Conservation (phyloP, 2,329 filamentous ascomycete genomes). For the Scedosporium dehoogii region DNA sequence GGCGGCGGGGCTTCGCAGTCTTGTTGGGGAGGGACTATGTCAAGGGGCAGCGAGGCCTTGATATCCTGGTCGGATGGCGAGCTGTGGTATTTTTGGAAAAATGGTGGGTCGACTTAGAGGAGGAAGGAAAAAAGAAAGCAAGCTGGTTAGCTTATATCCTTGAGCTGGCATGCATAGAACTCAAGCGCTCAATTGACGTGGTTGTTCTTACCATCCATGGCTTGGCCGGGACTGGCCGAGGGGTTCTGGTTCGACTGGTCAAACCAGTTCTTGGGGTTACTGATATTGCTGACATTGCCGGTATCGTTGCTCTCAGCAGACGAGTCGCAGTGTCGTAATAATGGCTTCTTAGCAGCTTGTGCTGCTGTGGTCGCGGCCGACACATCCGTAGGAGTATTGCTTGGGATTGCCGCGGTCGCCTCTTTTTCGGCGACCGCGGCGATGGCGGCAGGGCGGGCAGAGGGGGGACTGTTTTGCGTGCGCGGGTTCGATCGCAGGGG, state of each 20-base stretch:
- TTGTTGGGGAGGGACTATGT: constrained; percentile 15
- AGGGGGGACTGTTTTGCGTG: background rate
- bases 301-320: constrained; percentile 41
- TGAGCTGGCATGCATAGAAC: background rate
- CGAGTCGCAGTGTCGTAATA: constrained; percentile 23
- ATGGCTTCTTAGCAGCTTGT: background rate
- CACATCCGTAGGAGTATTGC: background rate
- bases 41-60: constrained; percentile 9
- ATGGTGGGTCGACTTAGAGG: constrained; percentile 38
- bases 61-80: constrained; percentile 37
- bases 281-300: constrained; percentile 27
- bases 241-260: constrained; percentile 42
- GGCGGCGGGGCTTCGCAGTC: constrained; percentile 18
- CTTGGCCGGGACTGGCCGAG: constrained; percentile 28
- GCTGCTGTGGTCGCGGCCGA: background rate
- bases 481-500: background rate
- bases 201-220: constrained; percentile 35
- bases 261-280: constrained; percentile 45
- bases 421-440: background rate
- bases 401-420: background rate
- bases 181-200: background rate
- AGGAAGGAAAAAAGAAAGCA: background rate
- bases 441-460: background rate
- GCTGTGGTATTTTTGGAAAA: constrained; percentile 42
- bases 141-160: background rate